These are phyloP conservation scores for Coniochaeta ligniaria DNA, from an alignment of 2,329 filamentous ascomycete genomes.

Conservation along the genomic window DNA sequence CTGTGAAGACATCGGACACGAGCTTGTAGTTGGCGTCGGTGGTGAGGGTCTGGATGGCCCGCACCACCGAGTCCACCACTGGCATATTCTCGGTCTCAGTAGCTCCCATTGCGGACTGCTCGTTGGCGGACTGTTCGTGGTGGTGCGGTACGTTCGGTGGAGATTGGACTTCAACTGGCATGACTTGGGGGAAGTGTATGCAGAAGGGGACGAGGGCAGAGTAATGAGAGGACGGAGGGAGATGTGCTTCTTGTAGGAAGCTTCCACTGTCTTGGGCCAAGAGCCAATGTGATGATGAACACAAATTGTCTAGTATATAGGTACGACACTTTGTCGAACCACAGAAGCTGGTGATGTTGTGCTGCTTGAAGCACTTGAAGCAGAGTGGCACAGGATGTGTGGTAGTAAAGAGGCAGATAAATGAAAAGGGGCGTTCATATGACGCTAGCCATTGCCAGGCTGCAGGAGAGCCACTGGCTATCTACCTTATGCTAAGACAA, in stretches of 20 bases:
- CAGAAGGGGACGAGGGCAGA: not conserved
- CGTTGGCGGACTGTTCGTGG: not conserved
- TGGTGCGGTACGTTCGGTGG: not conserved
- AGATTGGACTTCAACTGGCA: not conserved
- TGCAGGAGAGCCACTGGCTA: not conserved
- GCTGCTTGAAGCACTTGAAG: not conserved
- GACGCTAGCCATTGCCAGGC: not conserved
- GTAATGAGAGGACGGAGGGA: not conserved
- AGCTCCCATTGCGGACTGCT: not conserved
- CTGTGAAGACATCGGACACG: slow-evolving; percentile 23
- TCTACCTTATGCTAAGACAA: not conserved
- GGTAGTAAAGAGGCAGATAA: not conserved
- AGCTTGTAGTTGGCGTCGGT: slow-evolving; percentile 26
- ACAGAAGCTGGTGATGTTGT: not conserved
- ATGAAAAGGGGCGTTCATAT: not conserved
- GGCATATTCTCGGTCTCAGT: not conserved
- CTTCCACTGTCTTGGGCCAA: not conserved
- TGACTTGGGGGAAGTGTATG: not conserved
- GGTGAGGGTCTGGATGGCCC: slow-evolving; percentile 23
- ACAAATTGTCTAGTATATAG: not conserved
- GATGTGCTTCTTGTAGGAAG: not conserved
- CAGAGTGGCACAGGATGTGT: not conserved
- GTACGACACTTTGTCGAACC: not conserved
- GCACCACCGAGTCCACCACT: slow-evolving; percentile 23
- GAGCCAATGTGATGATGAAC: not conserved